Evolutionary conservation across 257 asterid species (phyloP).

Genomic region (Solanum paucissectum): DNA sequence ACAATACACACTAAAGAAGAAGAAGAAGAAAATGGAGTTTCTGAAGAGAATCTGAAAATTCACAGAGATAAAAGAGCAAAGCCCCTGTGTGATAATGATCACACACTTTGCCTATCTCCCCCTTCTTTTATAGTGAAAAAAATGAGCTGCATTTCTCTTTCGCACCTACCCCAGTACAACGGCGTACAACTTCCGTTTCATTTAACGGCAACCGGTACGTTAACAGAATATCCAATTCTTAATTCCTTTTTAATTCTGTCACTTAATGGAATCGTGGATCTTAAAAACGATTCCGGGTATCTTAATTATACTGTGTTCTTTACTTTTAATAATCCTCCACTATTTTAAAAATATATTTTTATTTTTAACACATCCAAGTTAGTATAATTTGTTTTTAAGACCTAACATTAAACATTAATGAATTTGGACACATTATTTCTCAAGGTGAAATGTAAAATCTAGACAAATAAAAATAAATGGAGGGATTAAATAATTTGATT

Average conservation of each 20-base stretch:
- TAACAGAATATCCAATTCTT: slow-evolving; percentile 8
- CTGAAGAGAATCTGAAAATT: neutral
- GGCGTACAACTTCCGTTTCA: slow-evolving; percentile 4
- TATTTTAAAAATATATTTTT: too few relatives aligned
- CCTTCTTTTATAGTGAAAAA: neutral
- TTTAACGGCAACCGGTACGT: slow-evolving; percentile 12
- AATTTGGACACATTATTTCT: neutral
- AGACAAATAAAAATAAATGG: fast-evolving
- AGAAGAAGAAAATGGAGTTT: neutral
- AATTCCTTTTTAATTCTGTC: neutral
- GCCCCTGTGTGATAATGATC: neutral
- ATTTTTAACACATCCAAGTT: too few relatives aligned
- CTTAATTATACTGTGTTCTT: neutral
- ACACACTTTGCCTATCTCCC: neutral
- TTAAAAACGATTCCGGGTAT: neutral
- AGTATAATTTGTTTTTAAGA: neutral
- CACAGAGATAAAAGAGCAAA: slow-evolving; percentile 3
- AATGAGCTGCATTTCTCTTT: neutral
- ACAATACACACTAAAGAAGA: slow-evolving; percentile 5
- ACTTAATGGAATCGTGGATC: neutral
- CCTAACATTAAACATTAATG: fast-evolving
- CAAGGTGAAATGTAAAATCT: too few relatives aligned
- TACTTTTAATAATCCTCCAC: too few relatives aligned
- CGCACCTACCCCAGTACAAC: slow-evolving; percentile 13
- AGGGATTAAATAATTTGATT: neutral